Base-by-base conservation (phyloP, 2,329 filamentous ascomycete genomes). In the Fusarium sp. region DNA sequence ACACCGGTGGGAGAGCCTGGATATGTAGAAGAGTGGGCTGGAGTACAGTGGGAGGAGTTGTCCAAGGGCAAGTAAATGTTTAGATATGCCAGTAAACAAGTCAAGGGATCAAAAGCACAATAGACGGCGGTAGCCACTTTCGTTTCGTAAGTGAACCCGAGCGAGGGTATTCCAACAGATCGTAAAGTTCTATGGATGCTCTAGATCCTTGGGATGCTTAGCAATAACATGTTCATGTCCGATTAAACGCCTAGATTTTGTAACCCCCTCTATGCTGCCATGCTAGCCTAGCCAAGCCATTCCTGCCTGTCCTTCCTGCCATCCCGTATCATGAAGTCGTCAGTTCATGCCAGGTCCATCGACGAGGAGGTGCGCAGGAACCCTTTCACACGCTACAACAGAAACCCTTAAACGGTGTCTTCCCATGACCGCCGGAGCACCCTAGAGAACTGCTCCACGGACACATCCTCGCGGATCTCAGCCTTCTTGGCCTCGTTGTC, bases 401-500 rank as follows among this genome's bases (percentile, higher is more conserved):
- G 67, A 65, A 64, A 64, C 37, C 67, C 68, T 80, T 80, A 84
- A 78, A 81, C 79, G 64, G 81, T 81, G 70, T 96, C 93, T 86
- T 98, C 95, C 88, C 95, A 98, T 59, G 94, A 93, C 80, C 95
- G 90, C 84, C 93, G 90, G 74, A 98, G 91, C 72, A 97, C 92
- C 77, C 94, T 89, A 62, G 91, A 87, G 84, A 95, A 95, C 87
- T 95, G 95, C 77, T 97, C 94, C 69, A 97, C 92, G 84, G 93
- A 95, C 81, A 99, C 97, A 76, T 97, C 95, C 88, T 99, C 97
- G 79, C 95, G 91, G 80, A 98, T 97, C 83, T 98, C 94, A 45
- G 95, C 93, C 84, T 97, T 97, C 88, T 97, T 95, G 52, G 95
- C 97, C 90, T 98, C 96, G 83, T 98, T 98, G 86, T 99, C 97